These are phyloP conservation scores for Gaeumannomyces sp. DNA, from an alignment of 2,329 filamentous ascomycete genomes.

Conservation along the genomic window DNA sequence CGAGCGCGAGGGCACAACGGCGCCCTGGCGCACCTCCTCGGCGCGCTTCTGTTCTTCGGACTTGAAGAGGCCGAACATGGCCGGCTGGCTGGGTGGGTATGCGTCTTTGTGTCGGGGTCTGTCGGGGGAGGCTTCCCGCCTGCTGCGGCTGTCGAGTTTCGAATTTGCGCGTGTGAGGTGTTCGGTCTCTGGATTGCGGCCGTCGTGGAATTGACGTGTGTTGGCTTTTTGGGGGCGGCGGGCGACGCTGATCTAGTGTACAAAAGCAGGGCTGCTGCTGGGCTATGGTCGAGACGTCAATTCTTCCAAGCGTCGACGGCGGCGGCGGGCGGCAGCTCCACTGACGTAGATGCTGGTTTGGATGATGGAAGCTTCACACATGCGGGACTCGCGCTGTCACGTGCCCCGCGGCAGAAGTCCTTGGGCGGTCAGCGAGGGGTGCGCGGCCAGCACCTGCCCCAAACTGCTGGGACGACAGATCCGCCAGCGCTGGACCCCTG, in stretches of 20 bases:
- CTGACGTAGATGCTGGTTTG: neutral
- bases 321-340: neutral
- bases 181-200: neutral
- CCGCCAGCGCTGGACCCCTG: neutral
- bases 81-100: constrained; percentile 30
- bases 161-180: neutral
- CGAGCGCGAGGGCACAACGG: constrained; percentile 74
- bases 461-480: neutral
- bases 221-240: neutral
- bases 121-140: too few relatives aligned
- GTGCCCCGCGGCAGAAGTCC: neutral
- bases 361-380: neutral
- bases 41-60: constrained; percentile 39
- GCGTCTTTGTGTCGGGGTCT: too few relatives aligned
- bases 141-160: neutral
- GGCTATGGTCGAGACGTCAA: neutral
- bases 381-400: neutral
- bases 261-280: too few relatives aligned
- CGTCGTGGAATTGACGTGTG: neutral
- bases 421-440: too few relatives aligned
- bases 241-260: too few relatives aligned
- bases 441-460: too few relatives aligned
- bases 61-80: constrained; percentile 37
- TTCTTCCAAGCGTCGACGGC: neutral
- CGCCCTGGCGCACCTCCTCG: constrained; percentile 48